Conservation (phyloP, 75 land plant species). For the Sequoiadendron giganteum region DNA sequence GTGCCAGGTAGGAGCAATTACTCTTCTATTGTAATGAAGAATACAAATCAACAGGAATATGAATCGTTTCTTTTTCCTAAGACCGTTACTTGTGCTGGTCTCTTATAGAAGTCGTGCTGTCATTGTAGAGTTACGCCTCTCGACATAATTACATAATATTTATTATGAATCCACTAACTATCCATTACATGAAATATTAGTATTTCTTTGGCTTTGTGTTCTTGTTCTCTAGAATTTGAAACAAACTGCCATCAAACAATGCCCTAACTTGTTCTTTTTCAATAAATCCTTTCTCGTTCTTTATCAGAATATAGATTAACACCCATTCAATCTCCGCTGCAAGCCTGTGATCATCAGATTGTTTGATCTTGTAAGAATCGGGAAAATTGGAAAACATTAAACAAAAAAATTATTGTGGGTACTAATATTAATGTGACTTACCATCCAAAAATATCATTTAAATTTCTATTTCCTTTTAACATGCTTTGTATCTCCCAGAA, state of each 20-base stretch:
- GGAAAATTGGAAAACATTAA: neutral
- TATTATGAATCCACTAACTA: neutral
- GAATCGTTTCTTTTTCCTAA: too few relatives aligned
- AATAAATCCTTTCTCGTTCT: conserved; percentile 65
- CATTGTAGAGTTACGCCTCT: too few relatives aligned
- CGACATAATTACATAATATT: too few relatives aligned
- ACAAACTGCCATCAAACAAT: conserved; percentile 85
- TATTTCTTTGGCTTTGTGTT: neutral
- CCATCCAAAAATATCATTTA: conserved; percentile 26
- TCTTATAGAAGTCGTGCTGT: too few relatives aligned
- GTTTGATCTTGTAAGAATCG: neutral
- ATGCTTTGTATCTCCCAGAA: conserved; percentile 22
- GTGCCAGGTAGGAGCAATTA: too few relatives aligned
- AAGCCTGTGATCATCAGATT: conserved; percentile 28
- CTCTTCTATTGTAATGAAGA: too few relatives aligned
- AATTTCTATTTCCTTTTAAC: conserved; percentile 24
- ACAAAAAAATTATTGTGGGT: too few relatives aligned
- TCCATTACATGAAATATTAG: neutral
- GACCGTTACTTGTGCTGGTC: too few relatives aligned
- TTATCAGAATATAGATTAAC: conserved; percentile 44
- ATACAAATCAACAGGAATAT: too few relatives aligned
- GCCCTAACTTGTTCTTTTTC: conserved; percentile 66
- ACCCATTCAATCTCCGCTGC: conserved; percentile 71
- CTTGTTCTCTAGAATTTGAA: conserved; percentile 44
- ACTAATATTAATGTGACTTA: neutral